A percentile compares a stretch with the other conserved stretches of the same genome.
These are phyloP conservation scores for Collybia nuda DNA, from an alignment of 768 basidiomycete species.

Conservation along the genomic window DNA sequence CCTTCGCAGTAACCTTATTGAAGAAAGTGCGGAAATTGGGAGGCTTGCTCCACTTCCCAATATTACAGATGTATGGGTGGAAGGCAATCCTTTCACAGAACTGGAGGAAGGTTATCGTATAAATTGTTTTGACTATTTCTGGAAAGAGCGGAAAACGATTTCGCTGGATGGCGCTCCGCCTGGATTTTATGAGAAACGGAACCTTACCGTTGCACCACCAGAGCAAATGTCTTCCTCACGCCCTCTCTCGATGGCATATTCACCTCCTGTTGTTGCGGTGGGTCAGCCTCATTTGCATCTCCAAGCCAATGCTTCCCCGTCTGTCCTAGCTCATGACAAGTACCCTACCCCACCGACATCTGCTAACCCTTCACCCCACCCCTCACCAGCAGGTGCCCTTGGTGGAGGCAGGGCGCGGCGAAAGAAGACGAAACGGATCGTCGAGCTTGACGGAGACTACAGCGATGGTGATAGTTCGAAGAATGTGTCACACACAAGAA, in stretches of 20 bases:
- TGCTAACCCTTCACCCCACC: conserved; percentile 43
- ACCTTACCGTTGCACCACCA: conserved; percentile 45
- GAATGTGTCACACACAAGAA: conserved; percentile 27
- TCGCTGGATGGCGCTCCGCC: conserved; percentile 74
- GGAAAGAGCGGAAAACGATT: conserved; percentile 77
- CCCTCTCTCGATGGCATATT: conserved; percentile 47
- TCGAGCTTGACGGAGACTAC: conserved; percentile 64
- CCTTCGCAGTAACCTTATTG: conserved; percentile 73
- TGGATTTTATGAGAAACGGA: conserved; percentile 69
- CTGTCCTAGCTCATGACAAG: conserved; percentile 12
- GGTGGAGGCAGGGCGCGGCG: conserved; percentile 44
- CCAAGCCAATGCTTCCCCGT: conserved; percentile 18
- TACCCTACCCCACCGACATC: conserved; percentile 39
- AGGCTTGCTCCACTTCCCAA: conserved; percentile 79
- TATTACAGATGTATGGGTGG: conserved; percentile 78
- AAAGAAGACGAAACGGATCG: conserved; percentile 74
- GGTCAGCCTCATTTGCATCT: conserved; percentile 32
- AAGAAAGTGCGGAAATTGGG: conserved; percentile 84
- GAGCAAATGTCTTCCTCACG: conserved; percentile 53
- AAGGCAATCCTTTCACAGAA: conserved; percentile 81
- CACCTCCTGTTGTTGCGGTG: conserved; percentile 64
- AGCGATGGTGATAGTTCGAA: conserved; percentile 29
- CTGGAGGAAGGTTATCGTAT: conserved; percentile 74
- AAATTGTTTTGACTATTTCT: conserved; percentile 81
- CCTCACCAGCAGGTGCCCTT: conserved; percentile 32